Conservation (phyloP, 768 basidiomycete species). For the Roridomyces roridus region DNA sequence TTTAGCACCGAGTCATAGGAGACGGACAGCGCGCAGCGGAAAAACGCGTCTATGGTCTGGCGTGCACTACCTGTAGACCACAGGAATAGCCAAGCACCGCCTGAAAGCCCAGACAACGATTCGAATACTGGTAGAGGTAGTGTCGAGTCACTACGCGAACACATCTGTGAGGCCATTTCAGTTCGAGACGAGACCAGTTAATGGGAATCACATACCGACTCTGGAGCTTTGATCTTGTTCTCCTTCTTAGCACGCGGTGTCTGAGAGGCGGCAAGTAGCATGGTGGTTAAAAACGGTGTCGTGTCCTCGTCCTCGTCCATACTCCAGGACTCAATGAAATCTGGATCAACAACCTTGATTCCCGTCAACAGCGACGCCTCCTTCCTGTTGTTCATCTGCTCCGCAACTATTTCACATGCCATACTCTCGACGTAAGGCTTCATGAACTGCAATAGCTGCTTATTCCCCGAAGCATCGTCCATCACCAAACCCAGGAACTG, state of each 20-base stretch:
- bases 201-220: neutral
- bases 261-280: neutral
- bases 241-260: neutral
- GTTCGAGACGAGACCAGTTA: too few species aligned
- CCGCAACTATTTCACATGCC: neutral
- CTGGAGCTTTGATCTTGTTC: slow-evolving; percentile 1
- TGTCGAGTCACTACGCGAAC: neutral
- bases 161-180: too few species aligned
- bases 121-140: slow-evolving; percentile 10
- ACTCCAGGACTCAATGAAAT: slow-evolving; percentile 1
- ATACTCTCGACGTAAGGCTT: neutral
- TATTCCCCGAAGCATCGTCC: neutral
- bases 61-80: slow-evolving; percentile 13
- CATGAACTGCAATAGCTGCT: neutral
- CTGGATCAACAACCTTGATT: neutral
- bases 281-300: neutral
- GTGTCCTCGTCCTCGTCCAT: neutral
- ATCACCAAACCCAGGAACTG: neutral
- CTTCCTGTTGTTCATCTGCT: neutral
- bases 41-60: slow-evolving; percentile 21
- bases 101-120: slow-evolving; percentile 17
- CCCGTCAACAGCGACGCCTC: neutral
- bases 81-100: slow-evolving; percentile 16
- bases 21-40: slow-evolving; percentile 14
- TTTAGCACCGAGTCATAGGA: slow-evolving; percentile 20